Evolutionary conservation across 169 alveolate genomes (phyloP), one percentile per base, ranked within the genome.

Genomic region (Theileria parva): DNA sequence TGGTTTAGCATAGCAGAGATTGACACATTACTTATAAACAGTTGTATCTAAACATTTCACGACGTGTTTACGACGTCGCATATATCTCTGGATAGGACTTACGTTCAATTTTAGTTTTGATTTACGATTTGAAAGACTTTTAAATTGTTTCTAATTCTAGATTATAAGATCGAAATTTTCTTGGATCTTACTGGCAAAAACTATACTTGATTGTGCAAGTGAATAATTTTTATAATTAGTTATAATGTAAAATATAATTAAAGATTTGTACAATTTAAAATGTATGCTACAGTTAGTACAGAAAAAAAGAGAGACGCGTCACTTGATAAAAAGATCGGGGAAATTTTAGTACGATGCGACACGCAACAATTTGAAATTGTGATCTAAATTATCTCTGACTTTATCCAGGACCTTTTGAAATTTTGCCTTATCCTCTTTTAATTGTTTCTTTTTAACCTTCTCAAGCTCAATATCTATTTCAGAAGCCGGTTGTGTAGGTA

Each of bases 361-460:
- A 19, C 77, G 66, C 57, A 83, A 71, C 17, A 83, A 74, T 57
- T 69, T 83, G 27, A 34, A 51, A 48, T 67, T 21, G 72, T 70
- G 70, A 5, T 83, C 89, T 50, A 83, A 73, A 0, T 85, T 87
- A 23, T 21, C 69, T 6, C 87, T 67, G 4, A 77, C 25, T 13
- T 12, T 27, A 66, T 85, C 79, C 30, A 85, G 2, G n/a, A 71
- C 61, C 48, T 61, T 55, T 63, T 85, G 91, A 11, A 72, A 32
- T 50, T 72, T 85, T 11, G 53, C 15, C 28, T 74, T 53, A 55
- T 85, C 91, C n/a, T 71, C 70, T 50, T 77, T 44, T 19, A 85
- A 25, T 34, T 78, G 83, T 27, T 61, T 79, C 51, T 27, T 60
- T 48, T 72, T 79, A 8, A 74, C 75, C 13, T 59, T 73, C 50